phyloP scores from a whole-genome alignment of 1,284 basidiomycete genomes.

The Puccinia triticina region DNA sequence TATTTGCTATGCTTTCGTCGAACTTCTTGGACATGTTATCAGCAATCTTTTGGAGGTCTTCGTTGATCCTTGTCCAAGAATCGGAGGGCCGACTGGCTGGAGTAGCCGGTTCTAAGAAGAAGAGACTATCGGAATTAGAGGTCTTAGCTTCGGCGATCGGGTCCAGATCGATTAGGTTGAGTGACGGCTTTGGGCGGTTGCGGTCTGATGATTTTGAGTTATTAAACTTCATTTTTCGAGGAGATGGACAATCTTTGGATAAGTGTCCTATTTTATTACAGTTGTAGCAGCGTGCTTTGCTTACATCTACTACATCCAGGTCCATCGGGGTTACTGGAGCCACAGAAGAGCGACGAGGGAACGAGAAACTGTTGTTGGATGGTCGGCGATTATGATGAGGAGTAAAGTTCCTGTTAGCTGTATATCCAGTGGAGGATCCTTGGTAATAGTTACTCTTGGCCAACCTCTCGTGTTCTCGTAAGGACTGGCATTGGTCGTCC shows the following conservation, averaged over 20 bases:
- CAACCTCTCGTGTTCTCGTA: neutral
- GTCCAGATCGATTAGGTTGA: conserved; percentile 12
- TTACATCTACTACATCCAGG: conserved; percentile 6
- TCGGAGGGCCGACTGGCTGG: too few relatives aligned
- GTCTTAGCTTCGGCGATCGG: neutral
- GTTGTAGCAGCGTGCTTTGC: conserved; percentile 17
- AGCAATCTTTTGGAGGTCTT: neutral
- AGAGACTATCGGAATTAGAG: neutral
- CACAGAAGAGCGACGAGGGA: neutral
- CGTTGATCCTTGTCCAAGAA: neutral
- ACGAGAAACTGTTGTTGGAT: neutral
- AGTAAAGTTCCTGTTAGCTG: neutral
- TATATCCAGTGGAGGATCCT: neutral
- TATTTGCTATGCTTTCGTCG: too few relatives aligned
- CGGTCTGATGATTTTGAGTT: neutral
- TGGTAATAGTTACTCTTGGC: neutral
- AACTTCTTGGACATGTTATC: too few relatives aligned
- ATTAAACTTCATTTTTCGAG: conserved; percentile 17
- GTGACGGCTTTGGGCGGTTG: neutral
- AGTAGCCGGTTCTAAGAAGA: neutral
- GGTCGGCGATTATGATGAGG: too few relatives aligned
- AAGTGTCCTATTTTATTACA: conserved; percentile 36
- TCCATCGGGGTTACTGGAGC: conserved; percentile 20
- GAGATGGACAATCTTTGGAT: conserved; percentile 17
- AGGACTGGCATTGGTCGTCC: neutral